A percentile compares a stretch with the other conserved stretches of the same genome.
Evolutionary conservation across 495 filamentous ascomycete genomes (phyloP).

Genomic region (Hypoxylon fragiforme): DNA sequence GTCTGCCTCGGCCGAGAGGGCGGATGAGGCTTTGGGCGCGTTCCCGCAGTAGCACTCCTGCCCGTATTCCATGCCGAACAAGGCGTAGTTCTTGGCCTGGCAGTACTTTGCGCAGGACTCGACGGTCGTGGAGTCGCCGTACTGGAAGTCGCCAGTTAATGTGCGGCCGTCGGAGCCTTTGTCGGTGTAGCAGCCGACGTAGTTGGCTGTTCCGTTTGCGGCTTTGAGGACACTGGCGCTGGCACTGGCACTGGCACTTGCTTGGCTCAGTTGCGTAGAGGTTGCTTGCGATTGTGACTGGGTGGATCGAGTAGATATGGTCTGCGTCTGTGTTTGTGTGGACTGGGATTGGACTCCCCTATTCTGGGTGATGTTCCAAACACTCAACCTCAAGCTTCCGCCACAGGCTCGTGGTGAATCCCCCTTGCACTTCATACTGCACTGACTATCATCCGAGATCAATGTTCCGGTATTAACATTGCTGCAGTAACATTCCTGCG

Average conservation of each 20-base stretch:
- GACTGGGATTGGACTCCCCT: background rate
- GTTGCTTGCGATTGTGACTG: conserved; percentile 4
- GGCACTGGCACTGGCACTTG: too few species aligned
- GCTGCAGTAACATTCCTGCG: conserved; percentile 48
- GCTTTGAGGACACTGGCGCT: background rate
- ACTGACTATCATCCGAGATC: conserved; percentile 35
- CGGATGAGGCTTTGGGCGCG: conserved; percentile 1
- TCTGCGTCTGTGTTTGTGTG: background rate
- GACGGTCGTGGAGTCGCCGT: conserved; percentile 24
- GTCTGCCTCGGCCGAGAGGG: background rate
- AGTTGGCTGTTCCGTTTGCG: conserved; percentile 12
- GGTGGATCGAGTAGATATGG: background rate
- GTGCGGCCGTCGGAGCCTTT: conserved; percentile 11
- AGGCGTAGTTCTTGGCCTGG: conserved; percentile 26
- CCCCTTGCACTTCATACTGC: conserved; percentile 46
- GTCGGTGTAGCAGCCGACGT: conserved; percentile 19
- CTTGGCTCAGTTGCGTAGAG: background rate
- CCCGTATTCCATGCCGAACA: conserved; percentile 34
- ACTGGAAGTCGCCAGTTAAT: conserved; percentile 8
- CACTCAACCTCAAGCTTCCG: conserved; percentile 34
- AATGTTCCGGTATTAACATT: conserved; percentile 28
- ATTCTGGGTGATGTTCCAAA: conserved; percentile 20
- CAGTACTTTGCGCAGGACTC: conserved; percentile 30
- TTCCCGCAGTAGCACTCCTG: conserved; percentile 43
- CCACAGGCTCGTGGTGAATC: conserved; percentile 47